Conservation (phyloP, 2,329 filamentous ascomycete genomes). For the Venturia nashicola region DNA sequence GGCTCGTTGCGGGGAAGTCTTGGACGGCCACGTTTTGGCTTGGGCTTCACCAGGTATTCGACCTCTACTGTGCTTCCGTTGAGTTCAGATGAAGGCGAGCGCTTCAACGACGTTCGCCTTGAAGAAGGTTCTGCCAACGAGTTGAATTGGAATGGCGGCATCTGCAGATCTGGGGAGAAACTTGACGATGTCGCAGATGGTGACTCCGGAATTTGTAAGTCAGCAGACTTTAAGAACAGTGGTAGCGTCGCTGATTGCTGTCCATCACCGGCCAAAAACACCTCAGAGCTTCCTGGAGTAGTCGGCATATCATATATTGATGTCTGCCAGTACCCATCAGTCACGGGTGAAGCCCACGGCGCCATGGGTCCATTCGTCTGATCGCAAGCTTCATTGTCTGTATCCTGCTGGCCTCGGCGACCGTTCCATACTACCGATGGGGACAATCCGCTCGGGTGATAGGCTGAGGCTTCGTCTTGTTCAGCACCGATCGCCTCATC, state of each 20-base stretch:
- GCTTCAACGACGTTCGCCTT: not conserved
- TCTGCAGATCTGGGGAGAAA: not conserved
- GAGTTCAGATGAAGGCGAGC: not conserved
- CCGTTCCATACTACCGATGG: not conserved
- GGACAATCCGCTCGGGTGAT: not conserved
- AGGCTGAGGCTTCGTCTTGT: not conserved
- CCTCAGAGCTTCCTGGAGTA: not conserved
- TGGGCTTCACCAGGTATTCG: not conserved
- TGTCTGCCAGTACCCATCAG: not conserved
- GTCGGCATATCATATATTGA: not conserved
- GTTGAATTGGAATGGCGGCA: not conserved
- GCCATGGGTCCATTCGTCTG: not conserved
- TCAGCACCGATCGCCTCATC: not conserved
- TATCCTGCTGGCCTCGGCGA: not conserved
- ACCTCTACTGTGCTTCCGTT: not conserved
- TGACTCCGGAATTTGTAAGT: not conserved
- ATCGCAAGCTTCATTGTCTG: not conserved
- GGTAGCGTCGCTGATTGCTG: not conserved
- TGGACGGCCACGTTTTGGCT: slow-evolving; percentile 6
- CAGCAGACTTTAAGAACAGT: not conserved
- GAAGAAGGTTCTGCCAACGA: not conserved
- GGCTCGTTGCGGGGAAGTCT: not conserved
- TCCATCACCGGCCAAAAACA: not conserved
- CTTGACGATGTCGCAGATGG: not conserved
- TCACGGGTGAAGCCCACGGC: not conserved